Conservation (phyloP, 2,329 filamentous ascomycete species). For the Eurotiales sp. region DNA sequence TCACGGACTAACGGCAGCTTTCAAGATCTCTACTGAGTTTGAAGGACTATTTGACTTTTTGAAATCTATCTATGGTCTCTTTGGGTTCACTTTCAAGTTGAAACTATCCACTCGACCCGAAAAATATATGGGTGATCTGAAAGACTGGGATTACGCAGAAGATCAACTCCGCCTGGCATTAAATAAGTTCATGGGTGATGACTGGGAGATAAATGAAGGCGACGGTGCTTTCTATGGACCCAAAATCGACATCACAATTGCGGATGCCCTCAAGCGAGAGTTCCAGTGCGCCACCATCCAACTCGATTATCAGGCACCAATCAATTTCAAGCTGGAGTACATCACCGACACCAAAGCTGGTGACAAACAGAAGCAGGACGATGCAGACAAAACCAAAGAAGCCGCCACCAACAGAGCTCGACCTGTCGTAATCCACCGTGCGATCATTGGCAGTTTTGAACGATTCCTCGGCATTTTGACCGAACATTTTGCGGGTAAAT, state of each 20-base stretch:
- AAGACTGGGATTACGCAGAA: slow-evolving; percentile 88
- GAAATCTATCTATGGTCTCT: slow-evolving; percentile 70
- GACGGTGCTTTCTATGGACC: slow-evolving; percentile 98
- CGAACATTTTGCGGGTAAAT: slow-evolving; percentile 51
- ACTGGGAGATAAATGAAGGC: slow-evolving; percentile 89
- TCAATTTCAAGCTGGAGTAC: slow-evolving; percentile 85
- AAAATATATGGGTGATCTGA: slow-evolving; percentile 79
- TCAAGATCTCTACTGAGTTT: slow-evolving; percentile 66
- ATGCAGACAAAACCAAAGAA: slow-evolving; percentile 30
- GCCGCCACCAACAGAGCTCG: slow-evolving; percentile 43
- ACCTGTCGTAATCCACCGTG: slow-evolving; percentile 50
- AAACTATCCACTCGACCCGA: slow-evolving; percentile 90
- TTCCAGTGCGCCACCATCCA: slow-evolving; percentile 93
- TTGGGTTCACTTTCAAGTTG: slow-evolving; percentile 88
- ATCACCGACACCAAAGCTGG: slow-evolving; percentile 66
- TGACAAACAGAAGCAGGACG: slow-evolving; percentile 20
- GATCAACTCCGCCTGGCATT: slow-evolving; percentile 73
- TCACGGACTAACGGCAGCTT: slow-evolving; percentile 2
- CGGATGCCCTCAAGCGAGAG: slow-evolving; percentile 78
- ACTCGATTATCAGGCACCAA: slow-evolving; percentile 80
- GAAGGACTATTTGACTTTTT: slow-evolving; percentile 85
- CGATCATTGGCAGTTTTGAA: slow-evolving; percentile 50
- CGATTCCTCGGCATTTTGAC: slow-evolving; percentile 50
- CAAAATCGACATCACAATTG: slow-evolving; percentile 96
- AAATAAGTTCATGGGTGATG: slow-evolving; percentile 67